Evolutionary conservation across 2,329 filamentous ascomycete genomes (phyloP), one percentile per base, ranked within the genome.

Genomic region (Parascedosporium putredinis): DNA sequence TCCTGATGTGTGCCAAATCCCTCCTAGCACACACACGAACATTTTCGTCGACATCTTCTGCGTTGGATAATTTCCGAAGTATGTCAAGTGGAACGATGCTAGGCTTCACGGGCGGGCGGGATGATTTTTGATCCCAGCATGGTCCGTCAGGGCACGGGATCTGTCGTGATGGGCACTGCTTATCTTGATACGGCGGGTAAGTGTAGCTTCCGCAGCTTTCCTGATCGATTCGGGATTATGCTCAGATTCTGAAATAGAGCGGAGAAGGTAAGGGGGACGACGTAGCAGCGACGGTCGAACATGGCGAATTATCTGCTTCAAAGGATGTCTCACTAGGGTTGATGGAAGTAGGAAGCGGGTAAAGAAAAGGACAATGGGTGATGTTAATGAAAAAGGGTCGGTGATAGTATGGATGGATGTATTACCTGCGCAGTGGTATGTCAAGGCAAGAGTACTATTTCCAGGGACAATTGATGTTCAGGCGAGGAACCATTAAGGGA

Each of bases 221-320:
- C 69, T 65, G 31, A 66, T 56, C 4, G 57, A 52, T 2, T 67
- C 61, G 2, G 65, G 58, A 33, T 71, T 71, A 51, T 55, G 52
- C 3, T 62, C 54, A 33, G 65, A 67, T 45, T 69, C 61, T 29
- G 67, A 67, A 47, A 75, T 71, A 49, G 63, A 64, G 27, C 57
- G 61, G 20, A 75, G 64, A 9, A 75, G 62, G 50, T 75, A 68
- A 18, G 72, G 71, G 18, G 71, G 71, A 74, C 65, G 51, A 72
- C 66, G 52, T 61, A 67, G 58, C 68, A 72, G 50, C 56, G 58
- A 46, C 50, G 36, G 47, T 49, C 47, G 36, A 27, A 43, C 46
- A 48, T 48, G 7, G 27, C 12, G 27, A 7, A 7, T 31, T 31
- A 31, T 31, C 27, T 31, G 27, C 12, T n/a, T n/a, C n/a, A n/a